These are phyloP conservation scores for Paramecium pentaurelia DNA, from an alignment of 73 alveolate genomes.

Conservation along the genomic window DNA sequence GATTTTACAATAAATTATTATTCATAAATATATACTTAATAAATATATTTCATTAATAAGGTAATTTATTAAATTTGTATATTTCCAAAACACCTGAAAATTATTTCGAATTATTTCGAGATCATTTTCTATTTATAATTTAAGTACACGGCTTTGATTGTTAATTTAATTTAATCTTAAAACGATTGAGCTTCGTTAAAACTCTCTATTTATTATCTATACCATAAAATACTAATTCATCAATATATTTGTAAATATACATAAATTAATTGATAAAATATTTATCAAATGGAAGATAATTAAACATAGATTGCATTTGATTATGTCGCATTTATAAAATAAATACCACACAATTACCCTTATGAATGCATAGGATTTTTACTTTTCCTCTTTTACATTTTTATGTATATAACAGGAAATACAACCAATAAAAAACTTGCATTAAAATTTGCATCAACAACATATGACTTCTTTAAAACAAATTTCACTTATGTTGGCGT, in stretches of 20 bases:
- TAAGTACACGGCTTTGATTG: too few species aligned
- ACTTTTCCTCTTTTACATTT: neutral
- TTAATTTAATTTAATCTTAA: too few species aligned
- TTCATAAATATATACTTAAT: neutral
- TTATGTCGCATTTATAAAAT: neutral
- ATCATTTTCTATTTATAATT: too few species aligned
- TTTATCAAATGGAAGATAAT: neutral
- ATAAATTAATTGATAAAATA: neutral
- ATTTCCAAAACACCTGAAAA: too few species aligned
- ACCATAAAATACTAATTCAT: neutral
- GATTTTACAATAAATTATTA: neutral
- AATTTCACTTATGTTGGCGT: neutral
- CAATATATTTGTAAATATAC: neutral
- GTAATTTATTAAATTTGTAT: too few species aligned
- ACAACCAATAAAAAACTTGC: neutral
- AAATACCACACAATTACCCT: neutral
- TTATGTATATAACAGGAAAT: neutral
- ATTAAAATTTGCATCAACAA: neutral
- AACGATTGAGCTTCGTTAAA: too few species aligned
- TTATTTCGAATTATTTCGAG: too few species aligned
- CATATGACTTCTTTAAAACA: neutral
- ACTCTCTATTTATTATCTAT: too few species aligned
- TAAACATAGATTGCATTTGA: neutral
- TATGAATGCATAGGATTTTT: neutral
- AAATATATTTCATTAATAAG: too few species aligned